A percentile compares a stretch with the other conserved stretches of the same genome.
Evolutionary conservation across 1,284 basidiomycete genomes (phyloP).

Genomic region (Macrocystidia cucumis): DNA sequence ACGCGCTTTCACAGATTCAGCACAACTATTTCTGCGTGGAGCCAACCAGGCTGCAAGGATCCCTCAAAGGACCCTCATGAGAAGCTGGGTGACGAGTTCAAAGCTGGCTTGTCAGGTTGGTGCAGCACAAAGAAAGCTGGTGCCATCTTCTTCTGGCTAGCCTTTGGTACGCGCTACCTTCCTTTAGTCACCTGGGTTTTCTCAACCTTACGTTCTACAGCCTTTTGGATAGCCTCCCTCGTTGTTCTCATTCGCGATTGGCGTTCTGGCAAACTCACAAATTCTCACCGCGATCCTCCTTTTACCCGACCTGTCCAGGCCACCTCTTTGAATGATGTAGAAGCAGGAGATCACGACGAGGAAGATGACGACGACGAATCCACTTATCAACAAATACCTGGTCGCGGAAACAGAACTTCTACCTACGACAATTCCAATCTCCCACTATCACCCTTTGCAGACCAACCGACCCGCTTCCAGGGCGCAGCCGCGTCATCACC

Average conservation of each 20-base stretch:
- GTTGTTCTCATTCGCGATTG: conserved; percentile 60
- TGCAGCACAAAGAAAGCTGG: conserved; percentile 88
- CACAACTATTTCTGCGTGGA: conserved; percentile 70
- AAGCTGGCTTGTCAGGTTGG: conserved; percentile 65
- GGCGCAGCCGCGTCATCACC: conserved; percentile 25
- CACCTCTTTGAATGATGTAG: conserved; percentile 31
- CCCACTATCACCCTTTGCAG: conserved; percentile 42
- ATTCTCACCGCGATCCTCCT: conserved; percentile 58
- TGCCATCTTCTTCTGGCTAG: conserved; percentile 83
- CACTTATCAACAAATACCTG: conserved; percentile 37
- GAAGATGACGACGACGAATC: conserved; percentile 46
- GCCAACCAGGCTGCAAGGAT: conserved; percentile 81
- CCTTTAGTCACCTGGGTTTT: conserved; percentile 7
- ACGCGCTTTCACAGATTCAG: conserved; percentile 44
- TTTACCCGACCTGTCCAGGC: conserved; percentile 47
- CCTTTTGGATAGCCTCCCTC: conserved; percentile 60
- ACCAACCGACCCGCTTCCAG: conserved; percentile 35
- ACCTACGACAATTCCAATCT: conserved; percentile 28
- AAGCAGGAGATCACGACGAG: conserved; percentile 33
- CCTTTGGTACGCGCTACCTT: conserved; percentile 40
- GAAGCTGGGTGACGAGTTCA: conserved; percentile 60
- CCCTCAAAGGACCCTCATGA: conserved; percentile 64
- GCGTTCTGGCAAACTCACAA: conserved; percentile 62
- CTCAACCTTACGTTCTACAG: conserved; percentile 23
- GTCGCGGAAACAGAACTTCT: conserved; percentile 20